Evolutionary conservation across 2,329 filamentous ascomycete species (phyloP), one percentile per base, ranked within the genome.

Genomic region (Monosporascus sp.): DNA sequence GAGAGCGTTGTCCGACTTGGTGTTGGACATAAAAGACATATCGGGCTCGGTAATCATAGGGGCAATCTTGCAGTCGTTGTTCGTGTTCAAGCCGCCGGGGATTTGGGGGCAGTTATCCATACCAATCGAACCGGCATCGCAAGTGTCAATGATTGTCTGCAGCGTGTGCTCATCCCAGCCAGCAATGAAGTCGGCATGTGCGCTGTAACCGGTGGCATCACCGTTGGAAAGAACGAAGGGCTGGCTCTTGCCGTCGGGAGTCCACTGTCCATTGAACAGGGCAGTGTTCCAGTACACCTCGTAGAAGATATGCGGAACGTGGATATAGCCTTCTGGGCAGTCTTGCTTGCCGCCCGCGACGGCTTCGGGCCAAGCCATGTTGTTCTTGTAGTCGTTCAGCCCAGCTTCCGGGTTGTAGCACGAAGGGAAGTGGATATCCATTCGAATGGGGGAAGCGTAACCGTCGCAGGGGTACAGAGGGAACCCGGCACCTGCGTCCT

Each of bases 121-220:
- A 49, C 81, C 82, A 7, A 65, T 58, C 53, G 78, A 78, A 48
- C 82, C 79, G 46, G 79, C 80, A 61, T 84, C 74, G 74, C 88
- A 90, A 49, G 74, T 80, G 65, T 87, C 77, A 60, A 89, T 84
- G 58, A 88, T 86, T 56, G 79, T 74, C 69, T 87, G 84, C 49
- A 89, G 82, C 46, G 79, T 76, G 27, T 74, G 68, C 56, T 80
- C 75, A 60, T 91, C 82, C 88, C 88, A 91, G 17, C 81, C 87
- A 57, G 87, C 82, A 59, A 88, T 70, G 72, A 91, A 91, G 69
- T 91, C 87, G 48, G 78, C 86, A 70, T 91, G 87, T 55, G 79
- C 79, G 61, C 82, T 82, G 72, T 81, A 89, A 52, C 87, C 88
- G 11, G 87, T 88, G 20, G 77, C 74, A 53, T 91, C 87, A 45